Percentiles rank a stretch among this genome's conserved stretches.
These are phyloP conservation scores for Neurospora africana DNA, from an alignment of 495 filamentous ascomycete genomes.

Conservation along the genomic window DNA sequence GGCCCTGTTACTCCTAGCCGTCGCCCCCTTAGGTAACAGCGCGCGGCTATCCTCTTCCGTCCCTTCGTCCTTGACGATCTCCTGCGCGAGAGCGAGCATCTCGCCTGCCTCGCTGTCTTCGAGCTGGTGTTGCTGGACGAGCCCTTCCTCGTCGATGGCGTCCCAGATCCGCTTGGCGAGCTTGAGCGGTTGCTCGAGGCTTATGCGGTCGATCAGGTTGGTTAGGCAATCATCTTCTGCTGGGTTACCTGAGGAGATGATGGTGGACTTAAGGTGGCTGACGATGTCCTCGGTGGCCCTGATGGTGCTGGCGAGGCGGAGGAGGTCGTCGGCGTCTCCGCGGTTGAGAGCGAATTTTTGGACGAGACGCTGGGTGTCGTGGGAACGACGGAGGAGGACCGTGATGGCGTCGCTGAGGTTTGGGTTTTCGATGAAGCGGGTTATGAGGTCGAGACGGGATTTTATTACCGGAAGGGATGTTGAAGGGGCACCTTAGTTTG, in stretches of 20 bases:
- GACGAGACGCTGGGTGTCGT: constrained; percentile 80
- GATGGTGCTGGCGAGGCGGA: constrained; percentile 73
- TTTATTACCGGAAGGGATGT: constrained; percentile 74
- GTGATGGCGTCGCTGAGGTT: constrained; percentile 57
- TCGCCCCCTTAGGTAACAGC: constrained; percentile 30
- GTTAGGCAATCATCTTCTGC: constrained; percentile 31
- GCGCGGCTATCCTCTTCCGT: constrained; percentile 24
- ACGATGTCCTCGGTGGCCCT: constrained; percentile 63
- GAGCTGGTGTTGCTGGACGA: constrained; percentile 65
- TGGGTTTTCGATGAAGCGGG: constrained; percentile 52
- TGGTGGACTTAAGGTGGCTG: constrained; percentile 21
- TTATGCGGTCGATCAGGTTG: constrained; percentile 48
- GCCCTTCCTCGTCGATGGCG: constrained; percentile 88
- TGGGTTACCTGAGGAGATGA: not conserved
- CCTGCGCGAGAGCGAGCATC: constrained; percentile 57
- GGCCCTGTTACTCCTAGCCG: constrained; percentile 9
- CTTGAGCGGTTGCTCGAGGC: constrained; percentile 53
- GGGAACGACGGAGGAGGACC: constrained; percentile 58
- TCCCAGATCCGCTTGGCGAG: constrained; percentile 61
- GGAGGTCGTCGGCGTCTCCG: constrained; percentile 88
- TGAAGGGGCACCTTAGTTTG: constrained; percentile 56
- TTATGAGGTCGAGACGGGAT: constrained; percentile 70
- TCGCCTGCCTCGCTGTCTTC: constrained; percentile 61
- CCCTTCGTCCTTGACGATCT: constrained; percentile 48
- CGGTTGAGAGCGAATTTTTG: constrained; percentile 87